Conservation (phyloP, 768 basidiomycete species). For the Lactifluus hygrophoroides region DNA sequence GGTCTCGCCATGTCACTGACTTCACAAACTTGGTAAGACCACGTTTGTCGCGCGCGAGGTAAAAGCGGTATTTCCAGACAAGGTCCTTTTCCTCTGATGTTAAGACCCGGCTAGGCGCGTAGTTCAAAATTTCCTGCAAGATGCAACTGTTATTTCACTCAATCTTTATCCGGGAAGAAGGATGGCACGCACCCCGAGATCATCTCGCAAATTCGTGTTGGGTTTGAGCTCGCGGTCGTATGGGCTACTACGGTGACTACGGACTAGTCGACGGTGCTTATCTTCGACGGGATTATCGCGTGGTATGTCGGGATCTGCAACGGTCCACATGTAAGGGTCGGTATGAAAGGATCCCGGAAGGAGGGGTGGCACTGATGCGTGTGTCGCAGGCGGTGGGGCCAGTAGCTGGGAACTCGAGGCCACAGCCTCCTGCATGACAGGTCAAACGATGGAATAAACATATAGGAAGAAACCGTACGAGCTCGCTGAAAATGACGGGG, state of each 20-base stretch:
- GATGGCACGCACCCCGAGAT: constrained; percentile 65
- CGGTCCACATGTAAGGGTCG: constrained; percentile 75
- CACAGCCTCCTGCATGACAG: constrained; percentile 3
- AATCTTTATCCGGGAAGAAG: background rate
- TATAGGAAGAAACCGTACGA: constrained; percentile 38
- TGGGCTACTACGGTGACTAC: constrained; percentile 91
- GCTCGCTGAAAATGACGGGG: constrained; percentile 91
- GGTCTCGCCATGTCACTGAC: constrained; percentile 95
- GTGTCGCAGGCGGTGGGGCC: constrained; percentile 32
- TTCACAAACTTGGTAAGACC: constrained; percentile 97
- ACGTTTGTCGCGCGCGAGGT: constrained; percentile 83
- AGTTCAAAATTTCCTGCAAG: constrained; percentile 74
- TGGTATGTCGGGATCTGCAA: constrained; percentile 84
- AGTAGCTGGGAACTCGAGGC: constrained; percentile 29
- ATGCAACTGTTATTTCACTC: background rate
- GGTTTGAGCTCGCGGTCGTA: constrained; percentile 95
- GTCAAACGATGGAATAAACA: background rate
- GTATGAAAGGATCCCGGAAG: constrained; percentile 43
- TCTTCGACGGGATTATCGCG: constrained; percentile 97
- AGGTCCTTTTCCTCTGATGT: constrained; percentile 91
- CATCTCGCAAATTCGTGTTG: constrained; percentile 91
- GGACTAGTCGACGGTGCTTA: constrained; percentile 88
- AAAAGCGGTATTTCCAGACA: constrained; percentile 99
- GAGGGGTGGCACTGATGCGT: constrained; percentile 36
- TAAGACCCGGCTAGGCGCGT: constrained; percentile 81